These are phyloP conservation scores for Centella asiatica DNA, from an alignment of 129 eudicot species.

Conservation along the genomic window DNA sequence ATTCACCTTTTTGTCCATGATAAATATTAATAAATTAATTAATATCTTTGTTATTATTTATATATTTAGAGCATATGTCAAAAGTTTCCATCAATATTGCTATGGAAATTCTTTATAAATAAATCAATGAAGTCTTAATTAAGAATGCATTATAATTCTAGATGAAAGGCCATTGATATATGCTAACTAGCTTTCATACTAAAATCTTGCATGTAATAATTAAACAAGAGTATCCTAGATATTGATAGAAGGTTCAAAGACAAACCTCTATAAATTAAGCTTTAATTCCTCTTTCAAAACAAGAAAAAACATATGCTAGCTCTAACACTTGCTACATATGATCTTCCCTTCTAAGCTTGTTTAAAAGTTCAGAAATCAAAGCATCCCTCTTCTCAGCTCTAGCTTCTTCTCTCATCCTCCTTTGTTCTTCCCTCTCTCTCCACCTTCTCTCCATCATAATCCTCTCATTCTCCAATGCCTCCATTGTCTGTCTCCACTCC, in stretches of 20 bases:
- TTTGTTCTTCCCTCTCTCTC: constrained; percentile 68
- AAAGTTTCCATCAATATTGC: too few species aligned
- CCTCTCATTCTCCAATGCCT: constrained; percentile 63
- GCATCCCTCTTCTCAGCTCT: constrained; percentile 77
- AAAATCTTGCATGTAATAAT: background rate
- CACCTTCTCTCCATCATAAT: constrained; percentile 49
- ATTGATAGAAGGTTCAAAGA: constrained; percentile 11
- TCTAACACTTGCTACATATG: background rate
- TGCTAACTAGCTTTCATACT: background rate
- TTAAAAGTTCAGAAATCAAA: constrained; percentile 51
- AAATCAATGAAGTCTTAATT: too few species aligned
- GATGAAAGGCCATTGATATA: background rate
- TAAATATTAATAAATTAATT: too few species aligned
- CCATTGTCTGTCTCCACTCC: constrained; percentile 85
- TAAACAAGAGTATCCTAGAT: background rate
- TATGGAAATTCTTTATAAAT: too few species aligned
- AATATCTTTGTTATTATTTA: too few species aligned
- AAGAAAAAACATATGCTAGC: constrained; percentile 7
- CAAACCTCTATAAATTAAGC: constrained; percentile 13
- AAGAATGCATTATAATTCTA: too few species aligned
- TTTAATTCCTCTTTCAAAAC: constrained; percentile 5
- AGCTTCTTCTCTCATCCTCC: constrained; percentile 52
- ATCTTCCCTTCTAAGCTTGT: constrained; percentile 54
- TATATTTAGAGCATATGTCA: too few species aligned
- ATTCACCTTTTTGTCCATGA: too few species aligned